A percentile compares a stretch with the other conserved stretches of the same genome.
Evolutionary conservation across 1,284 basidiomycete species (phyloP).

Genomic region (Heliocybe sulcata): DNA sequence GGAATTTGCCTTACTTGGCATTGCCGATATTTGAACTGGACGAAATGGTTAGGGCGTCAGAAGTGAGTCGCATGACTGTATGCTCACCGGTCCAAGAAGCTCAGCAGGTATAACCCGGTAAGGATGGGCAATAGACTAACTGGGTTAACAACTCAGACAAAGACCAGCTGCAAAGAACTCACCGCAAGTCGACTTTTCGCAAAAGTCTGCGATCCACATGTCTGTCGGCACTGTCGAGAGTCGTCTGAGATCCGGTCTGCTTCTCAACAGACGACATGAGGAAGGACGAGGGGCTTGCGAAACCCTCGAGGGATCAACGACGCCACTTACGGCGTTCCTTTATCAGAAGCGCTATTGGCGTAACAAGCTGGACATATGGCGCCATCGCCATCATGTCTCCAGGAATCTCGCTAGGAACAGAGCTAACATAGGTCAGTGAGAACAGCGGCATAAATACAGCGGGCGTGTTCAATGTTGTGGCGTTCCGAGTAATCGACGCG

Average conservation of each 20-base stretch:
- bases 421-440: too few species aligned
- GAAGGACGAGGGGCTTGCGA: neutral
- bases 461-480: neutral
- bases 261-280: neutral
- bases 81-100: conserved; percentile 58
- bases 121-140: conserved; percentile 16
- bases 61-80: neutral
- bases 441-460: neutral
- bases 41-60: neutral
- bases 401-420: neutral
- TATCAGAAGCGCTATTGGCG: neutral
- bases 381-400: neutral
- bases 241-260: neutral
- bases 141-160: neutral
- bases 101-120: conserved; percentile 57
- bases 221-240: neutral
- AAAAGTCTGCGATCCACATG: neutral
- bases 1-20: conserved; percentile 37
- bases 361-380: neutral
- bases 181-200: neutral
- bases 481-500: neutral
- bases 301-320: neutral
- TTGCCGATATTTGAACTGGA: conserved; percentile 60
- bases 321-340: neutral
- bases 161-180: neutral